Percentiles rank a stretch among this genome's conserved stretches.
Evolutionary conservation across 1,139 yeast genomes (phyloP).

Genomic region (Scheffersomyces quercinus): DNA sequence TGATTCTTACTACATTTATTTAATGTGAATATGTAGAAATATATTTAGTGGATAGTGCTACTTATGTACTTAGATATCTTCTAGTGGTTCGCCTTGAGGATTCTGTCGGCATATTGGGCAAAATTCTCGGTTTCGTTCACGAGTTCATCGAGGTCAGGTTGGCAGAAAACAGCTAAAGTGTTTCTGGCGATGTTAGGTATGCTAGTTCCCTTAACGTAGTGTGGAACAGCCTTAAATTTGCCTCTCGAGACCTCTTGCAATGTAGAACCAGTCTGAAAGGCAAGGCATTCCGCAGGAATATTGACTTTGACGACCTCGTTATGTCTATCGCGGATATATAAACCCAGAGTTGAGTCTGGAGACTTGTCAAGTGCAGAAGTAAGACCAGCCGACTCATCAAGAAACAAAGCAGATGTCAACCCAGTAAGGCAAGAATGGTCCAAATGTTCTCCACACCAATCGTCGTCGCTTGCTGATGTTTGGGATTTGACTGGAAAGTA

Average conservation of each 20-base stretch:
- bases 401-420: slow-evolving; percentile 54
- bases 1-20: too few species aligned
- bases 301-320: slow-evolving; percentile 50
- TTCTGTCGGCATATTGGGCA: slow-evolving; percentile 48
- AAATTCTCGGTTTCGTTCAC: slow-evolving; percentile 48
- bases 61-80: neutral
- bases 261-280: slow-evolving; percentile 68
- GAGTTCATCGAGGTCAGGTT: slow-evolving; percentile 55
- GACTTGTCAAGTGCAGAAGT: slow-evolving; percentile 22
- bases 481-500: slow-evolving; percentile 38
- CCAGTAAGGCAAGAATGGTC: slow-evolving; percentile 69
- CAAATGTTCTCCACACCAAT: slow-evolving; percentile 68
- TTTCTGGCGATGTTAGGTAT: slow-evolving; percentile 46
- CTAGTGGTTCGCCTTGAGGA: slow-evolving; percentile 34
- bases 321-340: slow-evolving; percentile 52
- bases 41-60: too few species aligned
- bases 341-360: slow-evolving; percentile 53
- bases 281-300: slow-evolving; percentile 57
- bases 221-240: slow-evolving; percentile 61
- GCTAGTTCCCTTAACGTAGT: slow-evolving; percentile 50
- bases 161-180: slow-evolving; percentile 66
- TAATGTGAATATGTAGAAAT: too few species aligned
- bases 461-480: slow-evolving; percentile 20
- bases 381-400: slow-evolving; percentile 37
- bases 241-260: slow-evolving; percentile 53